These are phyloP conservation scores for Leishmania martiniquensis DNA, from an alignment of 208 protist species.

Conservation along the genomic window DNA sequence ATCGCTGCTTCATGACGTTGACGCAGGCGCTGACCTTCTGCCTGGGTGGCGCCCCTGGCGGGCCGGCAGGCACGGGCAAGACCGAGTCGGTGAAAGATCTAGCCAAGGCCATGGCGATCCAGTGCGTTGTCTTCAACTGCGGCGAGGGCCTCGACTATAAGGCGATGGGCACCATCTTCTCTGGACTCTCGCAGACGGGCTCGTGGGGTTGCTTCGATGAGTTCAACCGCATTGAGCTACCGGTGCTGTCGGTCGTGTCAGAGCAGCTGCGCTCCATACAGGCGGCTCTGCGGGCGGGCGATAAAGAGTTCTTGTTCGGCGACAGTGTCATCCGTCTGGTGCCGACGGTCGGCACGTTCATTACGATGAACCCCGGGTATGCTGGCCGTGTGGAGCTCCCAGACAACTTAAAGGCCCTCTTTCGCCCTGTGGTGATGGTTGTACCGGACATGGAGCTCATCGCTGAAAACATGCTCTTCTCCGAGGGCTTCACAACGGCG, in stretches of 20 bases:
- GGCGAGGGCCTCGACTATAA: slow-evolving; percentile 99
- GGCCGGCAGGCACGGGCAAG: slow-evolving; percentile 97
- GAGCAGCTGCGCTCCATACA: slow-evolving; percentile 98
- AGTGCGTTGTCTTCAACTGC: slow-evolving; percentile 99
- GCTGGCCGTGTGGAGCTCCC: slow-evolving; percentile 98
- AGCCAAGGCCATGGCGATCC: slow-evolving; percentile 96
- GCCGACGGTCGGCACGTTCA: slow-evolving; percentile 97
- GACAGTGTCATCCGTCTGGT: slow-evolving; percentile 91
- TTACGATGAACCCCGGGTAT: slow-evolving; percentile 99
- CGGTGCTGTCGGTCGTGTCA: slow-evolving; percentile 99
- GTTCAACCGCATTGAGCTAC: slow-evolving; percentile 99
- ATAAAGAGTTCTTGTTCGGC: slow-evolving; percentile 94
- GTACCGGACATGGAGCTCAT: slow-evolving; percentile 98
- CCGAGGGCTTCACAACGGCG: slow-evolving; percentile 97
- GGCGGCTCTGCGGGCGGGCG: slow-evolving; percentile 84
- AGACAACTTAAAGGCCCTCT: slow-evolving; percentile 99
- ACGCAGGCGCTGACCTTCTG: slow-evolving; percentile 98
- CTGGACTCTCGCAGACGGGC: slow-evolving; percentile 96
- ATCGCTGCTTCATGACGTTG: slow-evolving; percentile 99
- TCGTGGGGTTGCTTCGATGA: slow-evolving; percentile 99
- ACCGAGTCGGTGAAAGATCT: slow-evolving; percentile 99
- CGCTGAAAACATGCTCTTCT: slow-evolving; percentile 99
- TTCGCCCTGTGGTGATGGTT: slow-evolving; percentile 99
- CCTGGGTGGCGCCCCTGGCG: slow-evolving; percentile 96
- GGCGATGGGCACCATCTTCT: slow-evolving; percentile 98